A percentile compares a stretch with the other conserved stretches of the same genome.
Evolutionary conservation across 257 asterid genomes (phyloP).

Genomic region (Handroanthus guayacan): DNA sequence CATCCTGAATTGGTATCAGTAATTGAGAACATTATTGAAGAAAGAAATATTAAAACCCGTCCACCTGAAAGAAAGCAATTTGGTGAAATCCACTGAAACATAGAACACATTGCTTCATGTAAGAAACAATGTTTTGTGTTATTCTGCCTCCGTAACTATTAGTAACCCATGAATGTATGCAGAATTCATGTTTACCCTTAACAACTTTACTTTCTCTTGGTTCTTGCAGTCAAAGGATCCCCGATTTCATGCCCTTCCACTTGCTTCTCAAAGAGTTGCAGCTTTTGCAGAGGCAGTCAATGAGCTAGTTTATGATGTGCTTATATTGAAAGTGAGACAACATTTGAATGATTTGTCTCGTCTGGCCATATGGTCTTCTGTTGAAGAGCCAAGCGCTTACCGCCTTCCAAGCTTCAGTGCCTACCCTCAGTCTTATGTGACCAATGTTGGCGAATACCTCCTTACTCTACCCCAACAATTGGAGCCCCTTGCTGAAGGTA

Average conservation of each 20-base stretch:
- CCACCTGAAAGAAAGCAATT: constrained; percentile 18
- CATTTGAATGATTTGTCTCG: constrained; percentile 77
- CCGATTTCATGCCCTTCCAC: constrained; percentile 95
- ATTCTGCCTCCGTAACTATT: not conserved
- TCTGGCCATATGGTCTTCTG: constrained; percentile 88
- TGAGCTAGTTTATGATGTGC: constrained; percentile 96
- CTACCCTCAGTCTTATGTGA: constrained; percentile 92
- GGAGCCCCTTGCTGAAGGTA: constrained; percentile 96
- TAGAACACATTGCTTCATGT: not conserved
- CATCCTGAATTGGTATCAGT: not conserved
- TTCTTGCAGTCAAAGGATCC: constrained; percentile 95
- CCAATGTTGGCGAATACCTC: constrained; percentile 94
- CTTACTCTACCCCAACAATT: constrained; percentile 96
- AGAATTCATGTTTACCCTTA: constrained; percentile 20
- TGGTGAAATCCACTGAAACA: constrained; percentile 13
- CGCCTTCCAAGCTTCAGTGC: constrained; percentile 89
- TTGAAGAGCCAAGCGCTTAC: constrained; percentile 76
- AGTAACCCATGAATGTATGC: constrained; percentile 10
- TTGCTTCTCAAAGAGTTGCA: constrained; percentile 84
- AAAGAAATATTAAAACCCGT: constrained; percentile 14
- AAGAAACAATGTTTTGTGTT: not conserved
- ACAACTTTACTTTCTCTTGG: constrained; percentile 36
- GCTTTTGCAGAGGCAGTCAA: constrained; percentile 94
- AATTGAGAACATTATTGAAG: not conserved
- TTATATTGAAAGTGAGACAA: constrained; percentile 83